Conservation (phyloP, 805 yeast genomes). For the Blastobotrys attinorum region DNA sequence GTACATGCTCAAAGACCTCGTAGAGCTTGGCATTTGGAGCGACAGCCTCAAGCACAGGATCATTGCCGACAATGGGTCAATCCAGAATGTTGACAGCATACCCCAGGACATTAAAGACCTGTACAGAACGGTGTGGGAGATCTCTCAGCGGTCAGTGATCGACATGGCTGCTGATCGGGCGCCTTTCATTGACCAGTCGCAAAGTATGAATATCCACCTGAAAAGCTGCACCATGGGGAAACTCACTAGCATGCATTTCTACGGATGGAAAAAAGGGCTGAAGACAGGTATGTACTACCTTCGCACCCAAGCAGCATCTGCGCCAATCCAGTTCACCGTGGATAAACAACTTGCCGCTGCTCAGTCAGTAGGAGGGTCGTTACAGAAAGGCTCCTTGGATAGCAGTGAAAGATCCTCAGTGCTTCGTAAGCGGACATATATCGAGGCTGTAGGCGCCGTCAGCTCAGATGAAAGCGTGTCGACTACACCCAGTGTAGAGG, state of each 20-base stretch:
- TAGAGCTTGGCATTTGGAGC: constrained; percentile 72
- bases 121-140: constrained; percentile 91
- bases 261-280: constrained; percentile 94
- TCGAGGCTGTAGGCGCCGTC: neutral
- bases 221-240: constrained; percentile 87
- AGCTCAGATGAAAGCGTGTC: neutral
- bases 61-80: constrained; percentile 71
- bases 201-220: constrained; percentile 80
- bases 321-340: constrained; percentile 84
- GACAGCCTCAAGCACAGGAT: constrained; percentile 64
- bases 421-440: neutral
- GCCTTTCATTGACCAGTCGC: constrained; percentile 77
- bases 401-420: too few species aligned
- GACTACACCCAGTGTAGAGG: constrained; percentile 1
- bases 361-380: too few species aligned
- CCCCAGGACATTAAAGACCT: constrained; percentile 63
- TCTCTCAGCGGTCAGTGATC: constrained; percentile 69
- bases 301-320: constrained; percentile 91
- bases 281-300: constrained; percentile 97
- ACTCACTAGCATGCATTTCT: constrained; percentile 93
- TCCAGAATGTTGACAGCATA: constrained; percentile 60
- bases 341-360: constrained; percentile 35
- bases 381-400: neutral
- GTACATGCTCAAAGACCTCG: constrained; percentile 69
- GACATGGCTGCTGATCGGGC: constrained; percentile 77